A percentile compares a stretch with the other conserved stretches of the same genome.
These are phyloP conservation scores for Tricholoma furcatifolium DNA, from an alignment of 768 basidiomycete species.

Conservation along the genomic window DNA sequence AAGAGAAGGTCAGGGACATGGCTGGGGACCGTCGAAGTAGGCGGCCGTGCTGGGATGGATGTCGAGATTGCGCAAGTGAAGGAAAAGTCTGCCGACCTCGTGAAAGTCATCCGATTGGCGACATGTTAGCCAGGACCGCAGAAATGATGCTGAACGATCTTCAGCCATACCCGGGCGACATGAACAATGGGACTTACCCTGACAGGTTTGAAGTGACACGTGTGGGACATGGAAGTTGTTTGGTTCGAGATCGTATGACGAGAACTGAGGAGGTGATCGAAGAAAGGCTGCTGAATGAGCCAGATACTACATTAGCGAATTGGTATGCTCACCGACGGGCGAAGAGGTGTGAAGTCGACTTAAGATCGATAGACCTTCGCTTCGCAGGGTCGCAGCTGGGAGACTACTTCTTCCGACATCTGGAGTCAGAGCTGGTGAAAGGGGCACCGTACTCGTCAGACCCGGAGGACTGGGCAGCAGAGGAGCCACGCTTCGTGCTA, in stretches of 20 bases:
- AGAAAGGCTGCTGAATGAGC: not conserved
- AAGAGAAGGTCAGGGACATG: not conserved
- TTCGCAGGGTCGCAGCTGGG: not conserved
- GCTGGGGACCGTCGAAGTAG: no score
- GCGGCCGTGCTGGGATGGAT: not conserved
- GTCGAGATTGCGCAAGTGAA: not conserved
- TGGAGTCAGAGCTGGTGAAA: not conserved
- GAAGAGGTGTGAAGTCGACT: not conserved
- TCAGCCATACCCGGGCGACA: constrained; percentile 2
- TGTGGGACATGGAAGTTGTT: fast-evolving
- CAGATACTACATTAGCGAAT: not conserved
- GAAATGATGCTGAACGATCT: not conserved
- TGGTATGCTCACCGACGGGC: not conserved
- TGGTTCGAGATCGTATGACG: not conserved
- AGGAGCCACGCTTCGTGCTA: no score
- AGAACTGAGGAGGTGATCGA: not conserved
- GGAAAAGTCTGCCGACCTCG: not conserved
- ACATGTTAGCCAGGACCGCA: not conserved
- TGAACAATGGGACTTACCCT: not conserved
- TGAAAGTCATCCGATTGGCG: not conserved
- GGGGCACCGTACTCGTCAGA: not conserved
- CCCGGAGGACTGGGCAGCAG: no score
- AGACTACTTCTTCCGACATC: not conserved
- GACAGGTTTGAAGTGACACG: not conserved
- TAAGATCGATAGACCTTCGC: fast-evolving